Conservation (phyloP, 176 grass and related monocot genomes). For the Panicum miliaceum region DNA sequence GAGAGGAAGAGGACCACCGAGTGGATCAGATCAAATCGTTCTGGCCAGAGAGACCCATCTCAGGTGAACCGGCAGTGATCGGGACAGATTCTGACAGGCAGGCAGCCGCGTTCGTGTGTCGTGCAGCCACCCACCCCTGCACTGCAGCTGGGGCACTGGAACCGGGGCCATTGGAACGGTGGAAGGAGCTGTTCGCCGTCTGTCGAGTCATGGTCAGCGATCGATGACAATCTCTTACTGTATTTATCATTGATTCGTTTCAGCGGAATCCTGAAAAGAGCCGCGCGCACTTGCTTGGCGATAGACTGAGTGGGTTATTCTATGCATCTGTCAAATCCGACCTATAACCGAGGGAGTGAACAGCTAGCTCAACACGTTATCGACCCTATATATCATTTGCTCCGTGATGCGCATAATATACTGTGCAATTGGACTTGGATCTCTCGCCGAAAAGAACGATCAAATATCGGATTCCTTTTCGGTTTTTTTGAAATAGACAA, state of each 20-base stretch:
- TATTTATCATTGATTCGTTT: no score
- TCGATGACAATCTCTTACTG: no score
- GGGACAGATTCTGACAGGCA: not conserved
- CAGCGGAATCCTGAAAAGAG: not conserved
- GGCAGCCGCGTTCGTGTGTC: no score
- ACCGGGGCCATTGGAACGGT: no score
- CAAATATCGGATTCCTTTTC: not conserved
- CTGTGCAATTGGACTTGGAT: not conserved
- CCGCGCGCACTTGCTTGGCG: not conserved
- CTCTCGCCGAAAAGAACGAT: not conserved
- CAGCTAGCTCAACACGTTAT: not conserved
- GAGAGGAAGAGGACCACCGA: not conserved
- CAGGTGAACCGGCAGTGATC: not conserved
- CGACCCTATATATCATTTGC: not conserved
- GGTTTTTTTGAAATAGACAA: no score
- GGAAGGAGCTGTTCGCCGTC: no score
- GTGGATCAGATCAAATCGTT: conserved; percentile 6
- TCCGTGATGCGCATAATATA: not conserved
- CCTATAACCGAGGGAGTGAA: not conserved
- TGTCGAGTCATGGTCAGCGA: no score
- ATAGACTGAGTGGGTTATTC: no score
- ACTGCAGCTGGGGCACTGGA: no score
- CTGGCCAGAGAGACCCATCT: not conserved
- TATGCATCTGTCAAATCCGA: not conserved
- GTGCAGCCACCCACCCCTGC: no score